Conservation (phyloP, 1,139 yeast genomes). For the Meyerozyma guilliermondii region DNA sequence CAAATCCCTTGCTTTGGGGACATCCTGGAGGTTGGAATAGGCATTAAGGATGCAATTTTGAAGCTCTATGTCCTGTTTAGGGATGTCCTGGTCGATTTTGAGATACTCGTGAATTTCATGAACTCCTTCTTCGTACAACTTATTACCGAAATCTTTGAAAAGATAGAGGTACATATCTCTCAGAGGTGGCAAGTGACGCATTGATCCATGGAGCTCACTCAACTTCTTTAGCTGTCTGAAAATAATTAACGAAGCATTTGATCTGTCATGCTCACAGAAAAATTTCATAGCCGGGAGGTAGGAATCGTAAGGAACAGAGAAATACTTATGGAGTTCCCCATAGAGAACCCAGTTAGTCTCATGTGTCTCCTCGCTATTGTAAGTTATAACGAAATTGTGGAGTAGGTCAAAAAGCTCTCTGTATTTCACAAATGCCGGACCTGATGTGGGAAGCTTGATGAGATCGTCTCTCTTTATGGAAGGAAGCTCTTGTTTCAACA, state of each 20-base stretch:
- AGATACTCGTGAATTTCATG: constrained; percentile 59
- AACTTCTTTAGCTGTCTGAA: constrained; percentile 60
- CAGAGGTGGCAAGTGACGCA: constrained; percentile 51
- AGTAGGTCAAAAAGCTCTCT: constrained; percentile 32
- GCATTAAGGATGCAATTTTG: constrained; percentile 66
- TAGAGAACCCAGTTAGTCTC: constrained; percentile 64
- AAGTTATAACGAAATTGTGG: constrained; percentile 41
- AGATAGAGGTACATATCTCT: constrained; percentile 59
- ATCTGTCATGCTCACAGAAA: constrained; percentile 53
- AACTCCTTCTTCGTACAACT: constrained; percentile 63
- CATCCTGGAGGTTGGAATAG: constrained; percentile 58
- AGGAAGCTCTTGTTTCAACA: constrained; percentile 58
- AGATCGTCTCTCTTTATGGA: constrained; percentile 32
- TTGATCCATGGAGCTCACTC: constrained; percentile 49
- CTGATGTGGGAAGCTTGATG: constrained; percentile 23
- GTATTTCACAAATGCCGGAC: constrained; percentile 25
- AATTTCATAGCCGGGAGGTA: constrained; percentile 58
- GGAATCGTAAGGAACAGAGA: constrained; percentile 54
- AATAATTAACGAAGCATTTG: constrained; percentile 60
- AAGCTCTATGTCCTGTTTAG: constrained; percentile 51
- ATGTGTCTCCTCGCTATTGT: constrained; percentile 32
- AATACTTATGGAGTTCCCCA: constrained; percentile 53
- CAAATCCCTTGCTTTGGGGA: constrained; percentile 54
- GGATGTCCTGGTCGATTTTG: constrained; percentile 58
- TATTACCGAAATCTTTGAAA: constrained; percentile 58